phyloP scores from a whole-genome alignment of 306 rosid species.

The Sicyos edulis region DNA sequence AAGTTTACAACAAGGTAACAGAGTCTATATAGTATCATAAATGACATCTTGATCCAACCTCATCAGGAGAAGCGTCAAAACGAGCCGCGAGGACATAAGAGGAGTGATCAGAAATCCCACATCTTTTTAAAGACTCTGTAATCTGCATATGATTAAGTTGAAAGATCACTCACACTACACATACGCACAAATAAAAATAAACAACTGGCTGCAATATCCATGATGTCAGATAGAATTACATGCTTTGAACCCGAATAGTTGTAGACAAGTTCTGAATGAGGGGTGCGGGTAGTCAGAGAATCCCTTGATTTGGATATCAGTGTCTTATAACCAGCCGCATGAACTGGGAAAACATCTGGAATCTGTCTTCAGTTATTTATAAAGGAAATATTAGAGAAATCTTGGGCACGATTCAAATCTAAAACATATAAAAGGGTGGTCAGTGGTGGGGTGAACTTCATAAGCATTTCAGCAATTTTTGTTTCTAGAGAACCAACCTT shows the following conservation, averaged over 20 bases:
- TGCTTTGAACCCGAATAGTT: slow-evolving; percentile 89
- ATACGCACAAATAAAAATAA: slow-evolving; percentile 18
- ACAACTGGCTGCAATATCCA: background rate
- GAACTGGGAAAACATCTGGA: slow-evolving; percentile 74
- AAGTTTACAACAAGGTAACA: background rate
- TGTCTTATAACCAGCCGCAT: slow-evolving; percentile 75
- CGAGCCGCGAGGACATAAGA: slow-evolving; percentile 70
- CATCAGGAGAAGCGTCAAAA: slow-evolving; percentile 62
- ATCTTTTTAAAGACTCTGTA: slow-evolving; percentile 82
- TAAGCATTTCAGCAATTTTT: background rate
- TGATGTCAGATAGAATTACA: slow-evolving; percentile 31
- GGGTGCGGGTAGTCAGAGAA: slow-evolving; percentile 76
- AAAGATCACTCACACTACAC: slow-evolving; percentile 25
- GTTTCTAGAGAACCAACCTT: background rate
- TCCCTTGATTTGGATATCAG: slow-evolving; percentile 63
- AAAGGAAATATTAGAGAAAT: slow-evolving; percentile 27
- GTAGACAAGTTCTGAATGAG: slow-evolving; percentile 92
- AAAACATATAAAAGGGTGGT: background rate
- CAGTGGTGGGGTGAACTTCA: background rate
- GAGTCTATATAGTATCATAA: background rate
- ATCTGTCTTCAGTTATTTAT: slow-evolving; percentile 43
- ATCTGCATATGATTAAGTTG: slow-evolving; percentile 44
- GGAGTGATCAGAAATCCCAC: slow-evolving; percentile 67
- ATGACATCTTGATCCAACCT: slow-evolving; percentile 36
- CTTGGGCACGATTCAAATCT: slow-evolving; percentile 16